These are phyloP conservation scores for Trebouxia sp. DNA, from an alignment of 139 green algal species.

Conservation along the genomic window DNA sequence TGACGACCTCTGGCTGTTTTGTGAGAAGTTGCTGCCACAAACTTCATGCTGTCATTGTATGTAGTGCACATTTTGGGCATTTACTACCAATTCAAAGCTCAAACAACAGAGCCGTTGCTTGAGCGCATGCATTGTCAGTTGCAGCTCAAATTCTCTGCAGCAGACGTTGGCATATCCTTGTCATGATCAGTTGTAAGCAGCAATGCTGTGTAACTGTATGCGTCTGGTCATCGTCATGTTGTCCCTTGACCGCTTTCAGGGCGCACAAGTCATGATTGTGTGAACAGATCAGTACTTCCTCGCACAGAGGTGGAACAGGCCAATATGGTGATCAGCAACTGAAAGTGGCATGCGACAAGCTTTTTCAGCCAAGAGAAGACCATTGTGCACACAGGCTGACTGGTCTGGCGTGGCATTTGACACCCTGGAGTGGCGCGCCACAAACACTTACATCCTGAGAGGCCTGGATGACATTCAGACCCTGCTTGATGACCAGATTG, in stretches of 20 bases:
- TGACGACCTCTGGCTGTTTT: background rate
- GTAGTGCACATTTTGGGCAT: background rate
- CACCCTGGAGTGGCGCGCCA: slow-evolving; percentile 63
- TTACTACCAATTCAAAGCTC: too few species aligned
- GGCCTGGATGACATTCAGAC: slow-evolving; percentile 53
- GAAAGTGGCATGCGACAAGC: background rate
- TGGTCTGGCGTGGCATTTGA: slow-evolving; percentile 73
- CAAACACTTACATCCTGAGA: slow-evolving; percentile 50
- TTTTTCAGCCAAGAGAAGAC: too few species aligned
- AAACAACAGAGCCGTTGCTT: too few species aligned
- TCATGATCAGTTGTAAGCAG: too few species aligned
- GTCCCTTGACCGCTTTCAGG: too few species aligned
- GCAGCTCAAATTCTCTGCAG: too few species aligned
- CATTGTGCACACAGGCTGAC: slow-evolving; percentile 40
- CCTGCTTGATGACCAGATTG: slow-evolving; percentile 55
- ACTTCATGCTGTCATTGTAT: background rate
- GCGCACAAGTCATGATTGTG: too few species aligned
- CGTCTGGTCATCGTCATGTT: background rate
- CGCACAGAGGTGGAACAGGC: background rate
- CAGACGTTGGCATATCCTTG: too few species aligned
- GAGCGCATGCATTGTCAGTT: too few species aligned
- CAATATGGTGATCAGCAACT: background rate
- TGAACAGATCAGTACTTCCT: background rate
- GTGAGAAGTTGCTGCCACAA: background rate
- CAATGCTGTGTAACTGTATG: too few species aligned